These are phyloP conservation scores for Tolypocladium amazonense DNA, from an alignment of 2,329 filamentous ascomycete genomes.

Conservation along the genomic window DNA sequence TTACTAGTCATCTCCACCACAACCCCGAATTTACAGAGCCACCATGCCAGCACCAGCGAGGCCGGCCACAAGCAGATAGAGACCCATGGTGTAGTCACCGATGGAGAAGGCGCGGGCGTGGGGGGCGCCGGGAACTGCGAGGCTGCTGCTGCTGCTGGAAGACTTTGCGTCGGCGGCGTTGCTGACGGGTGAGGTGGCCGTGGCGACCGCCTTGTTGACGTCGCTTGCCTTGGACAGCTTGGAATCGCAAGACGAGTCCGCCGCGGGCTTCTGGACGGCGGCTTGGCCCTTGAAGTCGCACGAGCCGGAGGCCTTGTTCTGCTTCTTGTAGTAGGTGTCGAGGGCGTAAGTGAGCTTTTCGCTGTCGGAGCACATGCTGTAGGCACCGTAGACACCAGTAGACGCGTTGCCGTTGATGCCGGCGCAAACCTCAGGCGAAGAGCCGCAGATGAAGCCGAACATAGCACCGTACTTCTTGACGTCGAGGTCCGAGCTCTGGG, in stretches of 20 bases:
- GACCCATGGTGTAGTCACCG: conserved; percentile 36
- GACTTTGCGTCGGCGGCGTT: conserved; percentile 10
- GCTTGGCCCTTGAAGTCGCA: conserved; percentile 66
- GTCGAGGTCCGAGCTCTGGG: conserved; percentile 46
- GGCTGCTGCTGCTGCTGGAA: conserved; percentile 17
- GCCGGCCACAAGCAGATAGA: conserved; percentile 42
- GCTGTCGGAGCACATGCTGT: conserved; percentile 62
- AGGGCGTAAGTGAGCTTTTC: conserved; percentile 66
- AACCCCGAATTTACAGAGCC: conserved; percentile 31
- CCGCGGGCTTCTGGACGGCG: conserved; percentile 36
- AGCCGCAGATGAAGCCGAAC: conserved; percentile 66
- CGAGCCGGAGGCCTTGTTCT: conserved; percentile 42
- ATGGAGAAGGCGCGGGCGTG: conserved; percentile 30
- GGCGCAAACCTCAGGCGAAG: conserved; percentile 43
- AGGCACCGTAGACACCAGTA: conserved; percentile 55
- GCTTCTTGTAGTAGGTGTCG: conserved; percentile 58
- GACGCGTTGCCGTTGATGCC: conserved; percentile 50
- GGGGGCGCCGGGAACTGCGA: conserved; percentile 24
- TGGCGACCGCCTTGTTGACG: conserved; percentile 34
- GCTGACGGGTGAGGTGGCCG: conserved; percentile 28
- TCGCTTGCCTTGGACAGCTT: conserved; percentile 54
- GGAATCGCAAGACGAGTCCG: conserved; percentile 41
- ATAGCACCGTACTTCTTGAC: conserved; percentile 51
- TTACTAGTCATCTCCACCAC: conserved; percentile 3
- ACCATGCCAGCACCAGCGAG: conserved; percentile 43